phyloP scores from a whole-genome alignment of 352 stramenopile species.

The Globisporangium abappressorium region DNA sequence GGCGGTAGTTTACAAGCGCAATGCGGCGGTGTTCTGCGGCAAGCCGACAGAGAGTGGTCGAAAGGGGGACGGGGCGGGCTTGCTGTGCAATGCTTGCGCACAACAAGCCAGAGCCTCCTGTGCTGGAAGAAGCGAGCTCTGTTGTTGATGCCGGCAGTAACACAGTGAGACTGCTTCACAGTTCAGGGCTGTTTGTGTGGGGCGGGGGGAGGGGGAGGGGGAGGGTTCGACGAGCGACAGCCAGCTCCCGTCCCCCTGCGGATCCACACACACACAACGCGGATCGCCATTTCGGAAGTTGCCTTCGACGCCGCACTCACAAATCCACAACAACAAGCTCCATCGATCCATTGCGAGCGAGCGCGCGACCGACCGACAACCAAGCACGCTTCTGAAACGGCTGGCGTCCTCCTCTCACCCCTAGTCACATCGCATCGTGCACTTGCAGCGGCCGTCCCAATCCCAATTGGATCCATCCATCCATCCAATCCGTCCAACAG shows the following conservation, averaged over 20 bases:
- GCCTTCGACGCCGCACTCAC: constrained; percentile 33
- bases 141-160: background rate
- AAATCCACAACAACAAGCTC: constrained; percentile 10
- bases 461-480: background rate
- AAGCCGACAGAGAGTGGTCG: background rate
- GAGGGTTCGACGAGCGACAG: constrained; percentile 40
- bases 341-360: constrained; percentile 9
- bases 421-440: constrained; percentile 12
- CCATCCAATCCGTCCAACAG: background rate
- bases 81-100: background rate
- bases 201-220: constrained; percentile 9
- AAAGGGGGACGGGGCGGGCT: constrained; percentile 2
- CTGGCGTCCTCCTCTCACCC: constrained; percentile 2
- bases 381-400: constrained; percentile 10
- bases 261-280: constrained; percentile 6
- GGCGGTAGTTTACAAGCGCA: background rate
- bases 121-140: constrained; percentile 3
- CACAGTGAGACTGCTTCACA: constrained; percentile 10
- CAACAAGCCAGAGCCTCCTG: background rate
- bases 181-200: constrained; percentile 13
- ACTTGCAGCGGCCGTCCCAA: constrained; percentile 1
- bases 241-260: constrained; percentile 13
- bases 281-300: constrained; percentile 63
- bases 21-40: background rate
- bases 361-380: constrained; percentile 1